phyloP scores from a whole-genome alignment of 2,329 filamentous ascomycete genomes.

The Claviceps paspali region DNA sequence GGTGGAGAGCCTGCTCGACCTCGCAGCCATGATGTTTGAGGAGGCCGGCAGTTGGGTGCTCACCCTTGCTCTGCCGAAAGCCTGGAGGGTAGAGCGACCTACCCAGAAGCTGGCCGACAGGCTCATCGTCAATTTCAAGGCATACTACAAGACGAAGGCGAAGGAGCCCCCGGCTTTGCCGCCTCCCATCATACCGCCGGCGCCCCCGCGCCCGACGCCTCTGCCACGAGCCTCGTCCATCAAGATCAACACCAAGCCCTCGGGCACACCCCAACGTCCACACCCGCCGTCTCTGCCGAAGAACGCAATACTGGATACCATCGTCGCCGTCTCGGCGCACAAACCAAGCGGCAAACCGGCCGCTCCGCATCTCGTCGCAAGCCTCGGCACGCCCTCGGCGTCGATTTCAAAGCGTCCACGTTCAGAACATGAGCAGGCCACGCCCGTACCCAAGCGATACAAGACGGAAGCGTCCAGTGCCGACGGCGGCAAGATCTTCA shows the following conservation, averaged over 20 bases:
- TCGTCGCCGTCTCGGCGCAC: constrained; percentile 4
- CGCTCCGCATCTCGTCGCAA: constrained; percentile 9
- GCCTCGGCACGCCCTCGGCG: constrained; percentile 9
- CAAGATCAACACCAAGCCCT: constrained; percentile 22
- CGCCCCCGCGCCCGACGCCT: constrained; percentile 16
- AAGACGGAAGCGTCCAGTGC: constrained; percentile 14
- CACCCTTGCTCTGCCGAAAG: constrained; percentile 25
- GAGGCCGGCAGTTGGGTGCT: constrained; percentile 27
- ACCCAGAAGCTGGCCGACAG: constrained; percentile 20
- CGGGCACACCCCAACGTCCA: constrained; percentile 10
- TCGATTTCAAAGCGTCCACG: constrained; percentile 20
- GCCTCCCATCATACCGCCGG: constrained; percentile 10
- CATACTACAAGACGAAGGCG: constrained; percentile 22
- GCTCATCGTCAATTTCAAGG: constrained; percentile 23
- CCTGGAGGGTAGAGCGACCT: constrained; percentile 24
- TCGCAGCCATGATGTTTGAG: constrained; percentile 33
- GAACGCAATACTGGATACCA: neutral
- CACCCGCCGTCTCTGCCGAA: neutral
- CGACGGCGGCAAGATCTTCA: constrained; percentile 9
- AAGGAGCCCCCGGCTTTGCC: constrained; percentile 13
- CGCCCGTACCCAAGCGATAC: constrained; percentile 23
- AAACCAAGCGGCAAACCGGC: constrained; percentile 4
- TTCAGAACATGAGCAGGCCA: constrained; percentile 19
- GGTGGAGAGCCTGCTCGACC: constrained; percentile 25
- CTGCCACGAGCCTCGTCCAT: constrained; percentile 21